Percentiles rank a stretch among this genome's conserved stretches.
Conservation (phyloP, 2,329 filamentous ascomycete genomes). For the Immersiporthe knoxdaviesiana region DNA sequence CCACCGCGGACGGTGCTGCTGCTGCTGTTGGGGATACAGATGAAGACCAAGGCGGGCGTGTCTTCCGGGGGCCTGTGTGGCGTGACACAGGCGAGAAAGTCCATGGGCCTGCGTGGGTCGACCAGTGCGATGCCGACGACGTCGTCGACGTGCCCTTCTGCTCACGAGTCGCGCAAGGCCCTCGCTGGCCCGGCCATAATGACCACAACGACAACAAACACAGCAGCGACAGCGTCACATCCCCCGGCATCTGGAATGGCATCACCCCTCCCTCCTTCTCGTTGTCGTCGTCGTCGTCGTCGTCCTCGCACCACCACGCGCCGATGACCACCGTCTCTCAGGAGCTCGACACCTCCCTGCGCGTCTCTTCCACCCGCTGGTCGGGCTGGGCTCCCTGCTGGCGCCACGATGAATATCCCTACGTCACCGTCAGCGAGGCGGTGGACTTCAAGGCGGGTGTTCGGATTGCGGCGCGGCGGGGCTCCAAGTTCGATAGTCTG, state of each 20-base stretch:
- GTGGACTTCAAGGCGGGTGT: slow-evolving; percentile 48
- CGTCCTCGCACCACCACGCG: neutral
- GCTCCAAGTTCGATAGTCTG: slow-evolving; percentile 44
- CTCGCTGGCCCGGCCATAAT: neutral
- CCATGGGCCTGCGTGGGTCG: slow-evolving; percentile 54
- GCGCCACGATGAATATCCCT: slow-evolving; percentile 58
- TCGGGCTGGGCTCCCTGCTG: slow-evolving; percentile 51
- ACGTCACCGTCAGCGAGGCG: slow-evolving; percentile 51
- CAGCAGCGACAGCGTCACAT: slow-evolving; percentile 8
- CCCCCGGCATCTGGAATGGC: slow-evolving; percentile 28
- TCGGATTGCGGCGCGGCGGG: slow-evolving; percentile 32
- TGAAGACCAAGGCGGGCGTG: too few relatives aligned
- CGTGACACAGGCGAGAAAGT: too few relatives aligned
- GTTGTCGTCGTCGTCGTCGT: neutral
- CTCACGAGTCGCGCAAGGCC: slow-evolving; percentile 41
- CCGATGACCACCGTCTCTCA: slow-evolving; percentile 11
- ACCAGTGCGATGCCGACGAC: slow-evolving; percentile 49
- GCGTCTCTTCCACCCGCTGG: slow-evolving; percentile 30
- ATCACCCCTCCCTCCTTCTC: neutral
- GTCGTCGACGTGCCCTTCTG: slow-evolving; percentile 49
- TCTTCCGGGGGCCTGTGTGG: too few relatives aligned
- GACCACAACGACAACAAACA: neutral
- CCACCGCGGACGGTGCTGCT: neutral
- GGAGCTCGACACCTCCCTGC: slow-evolving; percentile 12
- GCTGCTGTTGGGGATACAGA: too few relatives aligned